Percentiles rank a stretch among this genome's conserved stretches.
Evolutionary conservation across 2,329 filamentous ascomycete species (phyloP).

Genomic region (Ceratocystis papillata): DNA sequence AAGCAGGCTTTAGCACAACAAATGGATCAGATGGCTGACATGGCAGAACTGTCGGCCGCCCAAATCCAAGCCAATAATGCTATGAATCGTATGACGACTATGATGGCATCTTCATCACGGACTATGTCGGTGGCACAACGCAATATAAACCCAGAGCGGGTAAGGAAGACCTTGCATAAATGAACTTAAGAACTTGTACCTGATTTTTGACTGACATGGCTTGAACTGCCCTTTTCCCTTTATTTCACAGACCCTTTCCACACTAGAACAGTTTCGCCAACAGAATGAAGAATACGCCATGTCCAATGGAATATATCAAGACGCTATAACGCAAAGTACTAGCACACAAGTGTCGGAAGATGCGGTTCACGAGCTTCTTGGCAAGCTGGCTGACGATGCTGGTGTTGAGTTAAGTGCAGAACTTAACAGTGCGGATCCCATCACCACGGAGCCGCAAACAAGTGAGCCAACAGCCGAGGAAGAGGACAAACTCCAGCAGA

Average conservation of each 20-base stretch:
- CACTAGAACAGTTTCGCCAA: slow-evolving; percentile 50
- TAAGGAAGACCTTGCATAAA: slow-evolving; percentile 27
- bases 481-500: slow-evolving; percentile 61
- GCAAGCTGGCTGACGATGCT: slow-evolving; percentile 76
- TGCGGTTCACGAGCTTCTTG: slow-evolving; percentile 75
- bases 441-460: slow-evolving; percentile 48
- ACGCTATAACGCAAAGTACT: slow-evolving; percentile 70
- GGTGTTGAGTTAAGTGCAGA: slow-evolving; percentile 72
- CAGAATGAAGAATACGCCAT: slow-evolving; percentile 56
- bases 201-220: neutral
- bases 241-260: slow-evolving; percentile 43
- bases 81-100: slow-evolving; percentile 54
- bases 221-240: neutral
- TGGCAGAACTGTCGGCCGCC: slow-evolving; percentile 49
- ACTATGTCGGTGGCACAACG: slow-evolving; percentile 50
- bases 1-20: slow-evolving; percentile 52
- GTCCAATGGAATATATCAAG: slow-evolving; percentile 68
- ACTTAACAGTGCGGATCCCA: slow-evolving; percentile 48
- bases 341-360: slow-evolving; percentile 64
- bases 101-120: slow-evolving; percentile 50
- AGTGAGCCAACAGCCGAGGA: slow-evolving; percentile 64
- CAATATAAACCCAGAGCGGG: slow-evolving; percentile 49
- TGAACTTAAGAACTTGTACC: neutral
- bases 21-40: slow-evolving; percentile 55
- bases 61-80: slow-evolving; percentile 55